Conservation (phyloP, 495 filamentous ascomycete species). For the Neurospora sp. region DNA sequence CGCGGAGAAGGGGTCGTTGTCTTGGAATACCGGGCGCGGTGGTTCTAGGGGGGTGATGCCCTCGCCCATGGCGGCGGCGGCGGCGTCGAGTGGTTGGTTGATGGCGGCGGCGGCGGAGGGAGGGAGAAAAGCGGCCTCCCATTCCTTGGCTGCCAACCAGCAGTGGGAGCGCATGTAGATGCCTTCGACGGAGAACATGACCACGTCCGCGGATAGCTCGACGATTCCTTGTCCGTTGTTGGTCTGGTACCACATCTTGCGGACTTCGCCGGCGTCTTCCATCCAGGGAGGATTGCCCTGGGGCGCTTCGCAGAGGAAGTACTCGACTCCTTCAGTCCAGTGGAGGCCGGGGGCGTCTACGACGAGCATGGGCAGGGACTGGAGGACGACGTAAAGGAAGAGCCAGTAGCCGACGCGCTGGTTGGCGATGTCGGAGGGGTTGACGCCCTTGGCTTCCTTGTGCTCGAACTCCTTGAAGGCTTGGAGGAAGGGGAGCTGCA, state of each 20-base stretch:
- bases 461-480: slow-evolving; percentile 77
- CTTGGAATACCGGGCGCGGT: slow-evolving; percentile 21
- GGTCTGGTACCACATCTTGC: slow-evolving; percentile 72
- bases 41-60: slow-evolving; percentile 25
- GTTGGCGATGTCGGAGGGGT: slow-evolving; percentile 61
- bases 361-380: slow-evolving; percentile 81
- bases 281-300: slow-evolving; percentile 79
- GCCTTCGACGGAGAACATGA: slow-evolving; percentile 81
- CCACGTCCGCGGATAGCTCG: slow-evolving; percentile 66
- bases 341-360: slow-evolving; percentile 74
- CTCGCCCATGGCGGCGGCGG: neutral
- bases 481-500: slow-evolving; percentile 57
- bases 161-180: slow-evolving; percentile 87
- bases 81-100: neutral
- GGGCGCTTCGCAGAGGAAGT: slow-evolving; percentile 90
- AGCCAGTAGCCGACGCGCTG: slow-evolving; percentile 84
- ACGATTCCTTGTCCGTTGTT: slow-evolving; percentile 56
- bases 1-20: neutral
- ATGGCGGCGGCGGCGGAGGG: neutral
- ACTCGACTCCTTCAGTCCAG: slow-evolving; percentile 76
- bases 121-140: slow-evolving; percentile 31
- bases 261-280: slow-evolving; percentile 52
- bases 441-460: slow-evolving; percentile 60
- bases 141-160: slow-evolving; percentile 74
- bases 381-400: slow-evolving; percentile 84